phyloP scores from a whole-genome alignment of 176 grass and related monocot genomes.

The Avena insularis region DNA sequence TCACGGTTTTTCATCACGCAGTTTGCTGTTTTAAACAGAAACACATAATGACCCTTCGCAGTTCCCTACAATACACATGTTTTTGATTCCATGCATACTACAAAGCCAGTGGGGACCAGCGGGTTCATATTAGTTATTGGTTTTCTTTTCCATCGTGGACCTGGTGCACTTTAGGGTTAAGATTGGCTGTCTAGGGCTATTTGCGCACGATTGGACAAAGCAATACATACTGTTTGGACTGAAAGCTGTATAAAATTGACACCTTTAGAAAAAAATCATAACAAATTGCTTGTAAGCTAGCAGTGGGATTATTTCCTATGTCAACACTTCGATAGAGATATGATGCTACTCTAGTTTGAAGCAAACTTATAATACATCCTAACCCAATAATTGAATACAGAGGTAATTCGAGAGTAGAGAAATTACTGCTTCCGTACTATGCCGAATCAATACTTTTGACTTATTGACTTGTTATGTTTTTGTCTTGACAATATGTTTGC shows the following conservation, averaged over 20 bases:
- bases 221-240: not conserved
- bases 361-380: not conserved
- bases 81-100: not conserved
- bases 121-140: not conserved
- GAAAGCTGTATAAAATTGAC: not conserved
- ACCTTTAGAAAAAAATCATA: not conserved
- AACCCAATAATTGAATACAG: slow-evolving; percentile 13
- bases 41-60: not conserved
- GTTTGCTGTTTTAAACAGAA: not conserved
- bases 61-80: not conserved
- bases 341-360: not conserved
- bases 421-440: slow-evolving; percentile 12
- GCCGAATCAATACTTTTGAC: slow-evolving; percentile 14
- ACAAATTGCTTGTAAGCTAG: not conserved
- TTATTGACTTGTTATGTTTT: not conserved
- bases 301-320: not conserved
- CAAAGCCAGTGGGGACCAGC: not conserved
- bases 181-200: not conserved
- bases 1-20: not conserved
- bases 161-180: not conserved
- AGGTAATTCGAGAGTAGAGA: slow-evolving; percentile 28
- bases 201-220: slow-evolving; percentile 18
- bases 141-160: not conserved
- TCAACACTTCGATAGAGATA: slow-evolving; percentile 4
- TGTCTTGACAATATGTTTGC: slow-evolving; percentile 24